These are phyloP conservation scores for Drechslerella stenobrocha DNA, from an alignment of 2,329 filamentous ascomycete species.

Conservation along the genomic window DNA sequence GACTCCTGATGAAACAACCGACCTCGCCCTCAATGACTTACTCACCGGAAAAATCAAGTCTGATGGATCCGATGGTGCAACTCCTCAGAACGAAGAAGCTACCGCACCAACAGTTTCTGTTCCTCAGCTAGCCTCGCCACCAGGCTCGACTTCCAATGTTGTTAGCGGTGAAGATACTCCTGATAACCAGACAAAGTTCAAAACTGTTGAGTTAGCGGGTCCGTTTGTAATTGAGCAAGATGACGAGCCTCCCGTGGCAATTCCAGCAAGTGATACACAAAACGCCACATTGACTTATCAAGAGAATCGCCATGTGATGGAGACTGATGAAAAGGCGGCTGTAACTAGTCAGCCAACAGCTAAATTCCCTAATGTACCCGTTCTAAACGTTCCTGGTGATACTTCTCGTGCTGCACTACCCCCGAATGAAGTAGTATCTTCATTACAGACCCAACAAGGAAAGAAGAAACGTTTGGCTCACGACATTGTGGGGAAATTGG, in stretches of 20 bases:
- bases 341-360: constrained; percentile 18
- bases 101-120: constrained; percentile 13
- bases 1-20: constrained; percentile 21
- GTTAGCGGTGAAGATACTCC: constrained; percentile 34
- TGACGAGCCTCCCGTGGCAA: constrained; percentile 32
- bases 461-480: constrained; percentile 65
- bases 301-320: constrained; percentile 41
- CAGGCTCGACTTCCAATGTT: constrained; percentile 26
- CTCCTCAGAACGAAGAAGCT: constrained; percentile 8
- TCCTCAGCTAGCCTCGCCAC: constrained; percentile 12
- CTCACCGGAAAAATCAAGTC: constrained; percentile 19
- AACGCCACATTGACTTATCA: constrained; percentile 45
- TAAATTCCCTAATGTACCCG: constrained; percentile 38
- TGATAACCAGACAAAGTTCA: constrained; percentile 28
- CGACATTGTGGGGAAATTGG: constrained; percentile 76
- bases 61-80: constrained; percentile 13
- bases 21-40: constrained; percentile 9
- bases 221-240: constrained; percentile 49
- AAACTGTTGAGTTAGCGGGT: constrained; percentile 44
- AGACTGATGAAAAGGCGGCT: constrained; percentile 40
- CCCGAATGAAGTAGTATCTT: constrained; percentile 21
- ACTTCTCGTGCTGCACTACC: constrained; percentile 21
- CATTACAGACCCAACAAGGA: constrained; percentile 36
- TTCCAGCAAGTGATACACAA: constrained; percentile 37
- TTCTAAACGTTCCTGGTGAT: constrained; percentile 46